Evolutionary conservation across 768 basidiomycete genomes (phyloP).

Genomic region (Boletus insuetus): DNA sequence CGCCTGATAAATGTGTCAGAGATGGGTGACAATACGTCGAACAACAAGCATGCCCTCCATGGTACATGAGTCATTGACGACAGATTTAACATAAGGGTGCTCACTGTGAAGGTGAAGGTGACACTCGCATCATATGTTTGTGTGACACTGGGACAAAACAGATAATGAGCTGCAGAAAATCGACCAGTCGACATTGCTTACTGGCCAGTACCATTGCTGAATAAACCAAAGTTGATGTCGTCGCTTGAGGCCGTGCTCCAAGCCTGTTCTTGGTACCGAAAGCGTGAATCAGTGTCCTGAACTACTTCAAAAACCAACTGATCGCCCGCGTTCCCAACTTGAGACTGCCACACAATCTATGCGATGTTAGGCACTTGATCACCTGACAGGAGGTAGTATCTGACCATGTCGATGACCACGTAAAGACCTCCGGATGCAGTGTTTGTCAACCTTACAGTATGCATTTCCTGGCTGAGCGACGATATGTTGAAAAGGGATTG

Average conservation of each 20-base stretch:
- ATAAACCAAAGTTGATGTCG: conserved; percentile 36
- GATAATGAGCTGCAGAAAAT: background rate
- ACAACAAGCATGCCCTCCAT: conserved; percentile 20
- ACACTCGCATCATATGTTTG: conserved; percentile 33
- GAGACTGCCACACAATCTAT: conserved; percentile 34
- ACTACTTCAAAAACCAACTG: conserved; percentile 18
- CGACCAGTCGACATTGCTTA: conserved; percentile 8
- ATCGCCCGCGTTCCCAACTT: conserved; percentile 17
- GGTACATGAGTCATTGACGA: conserved; percentile 3
- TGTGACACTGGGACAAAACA: conserved; percentile 30
- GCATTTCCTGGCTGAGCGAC: conserved; percentile 33
- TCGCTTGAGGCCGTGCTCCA: conserved; percentile 33
- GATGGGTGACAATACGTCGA: background rate
- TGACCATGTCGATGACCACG: conserved; percentile 49
- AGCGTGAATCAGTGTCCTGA: conserved; percentile 40
- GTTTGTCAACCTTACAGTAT: conserved; percentile 35
- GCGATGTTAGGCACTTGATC: background rate
- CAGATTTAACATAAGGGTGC: conserved; percentile 5
- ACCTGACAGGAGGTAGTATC: background rate
- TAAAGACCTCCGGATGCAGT: conserved; percentile 33
- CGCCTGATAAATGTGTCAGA: conserved; percentile 29
- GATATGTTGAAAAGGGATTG: conserved; percentile 38
- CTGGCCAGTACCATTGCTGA: conserved; percentile 45
- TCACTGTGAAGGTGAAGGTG: conserved; percentile 40
- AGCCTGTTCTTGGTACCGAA: conserved; percentile 36